Base-by-base conservation (phyloP, 768 basidiomycete genomes). In the Hygrophorus russula region DNA sequence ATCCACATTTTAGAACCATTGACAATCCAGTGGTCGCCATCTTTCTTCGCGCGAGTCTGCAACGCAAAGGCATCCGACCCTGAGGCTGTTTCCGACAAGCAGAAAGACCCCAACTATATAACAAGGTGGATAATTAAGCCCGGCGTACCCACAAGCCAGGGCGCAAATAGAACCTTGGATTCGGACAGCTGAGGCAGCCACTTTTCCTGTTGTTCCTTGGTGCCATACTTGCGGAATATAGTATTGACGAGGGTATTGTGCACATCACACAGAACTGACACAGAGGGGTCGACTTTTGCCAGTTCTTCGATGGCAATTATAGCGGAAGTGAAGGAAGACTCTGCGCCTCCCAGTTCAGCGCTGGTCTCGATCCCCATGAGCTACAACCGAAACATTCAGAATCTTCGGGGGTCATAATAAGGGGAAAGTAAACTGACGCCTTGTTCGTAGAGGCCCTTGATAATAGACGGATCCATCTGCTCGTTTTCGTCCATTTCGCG, bases 1-100 rank as follows among this genome's bases (percentile, higher is more conserved):
- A 97, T 96, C 92, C 92, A 96, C 92, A 94, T 93, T 70, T 99
- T 99, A 44, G 89, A 88, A n/a, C 96, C 96, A 52, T 91, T 93
- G 42, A 99, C 59, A 24, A 91, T 66, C 75, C 83, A 98, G 59
- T 82, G 60, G 52, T 84, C 78, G 13, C 89, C 91, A 36, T 89
- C 82, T 60, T 84, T 87, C 58, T 72, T 82, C 12, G 96, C 94
- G 9, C 86, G 84, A 1, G 96, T 92, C 59, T 94, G 89, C 28
- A 99, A 68, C 0, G 94, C 92, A 58, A 99, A 99, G 0, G 96
- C 96, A 56, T 99, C 96, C 4, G 92, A 96, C 2, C 96, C 96
- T 7, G 92, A 93, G 0, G 76, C 81, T 1, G 91, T 66, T 59
- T 99, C 96, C 0, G 92, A 96, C 14, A 99, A 65, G 56, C 91